A percentile compares a stretch with the other conserved stretches of the same genome.
Conservation (phyloP, 2,329 filamentous ascomycete species). For the Endoconidiophora polonica region DNA sequence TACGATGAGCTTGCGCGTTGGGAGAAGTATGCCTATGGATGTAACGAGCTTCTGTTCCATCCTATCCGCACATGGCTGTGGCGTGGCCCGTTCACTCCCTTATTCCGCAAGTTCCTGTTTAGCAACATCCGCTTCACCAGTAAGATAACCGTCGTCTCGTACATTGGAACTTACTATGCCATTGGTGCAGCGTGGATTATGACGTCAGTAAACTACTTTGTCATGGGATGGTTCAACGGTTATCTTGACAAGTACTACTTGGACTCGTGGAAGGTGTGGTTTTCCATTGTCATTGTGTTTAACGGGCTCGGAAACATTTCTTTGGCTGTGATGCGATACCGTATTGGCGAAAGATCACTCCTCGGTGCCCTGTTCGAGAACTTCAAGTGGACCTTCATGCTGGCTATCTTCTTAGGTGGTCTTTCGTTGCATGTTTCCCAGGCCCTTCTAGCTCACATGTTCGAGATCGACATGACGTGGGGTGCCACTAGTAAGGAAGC, state of each 20-base stretch:
- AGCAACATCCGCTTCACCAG: constrained; percentile 60
- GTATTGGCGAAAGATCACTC: constrained; percentile 46
- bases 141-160: constrained; percentile 60
- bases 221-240: constrained; percentile 60
- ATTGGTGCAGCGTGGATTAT: constrained; percentile 61
- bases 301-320: constrained; percentile 58
- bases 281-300: constrained; percentile 65
- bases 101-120: constrained; percentile 58
- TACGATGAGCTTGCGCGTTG: constrained; percentile 73
- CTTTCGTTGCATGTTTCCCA: constrained; percentile 67
- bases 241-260: constrained; percentile 65
- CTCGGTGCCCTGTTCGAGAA: constrained; percentile 41
- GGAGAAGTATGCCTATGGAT: constrained; percentile 79
- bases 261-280: constrained; percentile 65
- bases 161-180: constrained; percentile 68
- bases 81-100: constrained; percentile 59
- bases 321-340: constrained; percentile 56
- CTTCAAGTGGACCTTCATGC: constrained; percentile 57
- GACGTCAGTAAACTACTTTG: constrained; percentile 57
- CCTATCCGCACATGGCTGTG: constrained; percentile 57
- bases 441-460: constrained; percentile 66
- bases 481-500: constrained; percentile 71
- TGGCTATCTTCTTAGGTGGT: constrained; percentile 70
- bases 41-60: constrained; percentile 68
- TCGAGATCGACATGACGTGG: constrained; percentile 75